A percentile compares a stretch with the other conserved stretches of the same genome.
Evolutionary conservation across 2,329 filamentous ascomycete genomes (phyloP).

Genomic region (Chaetomiaceae sp.): DNA sequence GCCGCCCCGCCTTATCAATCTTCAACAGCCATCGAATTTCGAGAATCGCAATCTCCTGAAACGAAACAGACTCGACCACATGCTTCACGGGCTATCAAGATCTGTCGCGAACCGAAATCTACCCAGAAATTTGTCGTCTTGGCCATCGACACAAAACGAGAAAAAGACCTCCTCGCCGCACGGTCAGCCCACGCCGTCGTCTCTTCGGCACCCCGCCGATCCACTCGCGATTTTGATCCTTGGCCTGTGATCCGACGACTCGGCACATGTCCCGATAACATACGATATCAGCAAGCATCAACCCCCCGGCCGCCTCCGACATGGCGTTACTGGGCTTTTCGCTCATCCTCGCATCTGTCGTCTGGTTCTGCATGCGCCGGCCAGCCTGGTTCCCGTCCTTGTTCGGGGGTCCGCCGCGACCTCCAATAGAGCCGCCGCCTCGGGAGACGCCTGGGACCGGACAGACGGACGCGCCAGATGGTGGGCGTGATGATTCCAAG

Average conservation of each 20-base stretch:
- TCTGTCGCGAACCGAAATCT: background rate
- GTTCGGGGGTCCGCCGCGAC: constrained; percentile 27
- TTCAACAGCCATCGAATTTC: background rate
- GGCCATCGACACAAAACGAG: background rate
- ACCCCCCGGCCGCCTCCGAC: constrained; percentile 14
- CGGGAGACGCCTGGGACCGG: constrained; percentile 3
- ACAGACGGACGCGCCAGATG: constrained; percentile 2
- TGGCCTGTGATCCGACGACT: constrained; percentile 2
- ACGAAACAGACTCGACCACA: background rate
- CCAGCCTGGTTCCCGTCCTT: constrained; percentile 46
- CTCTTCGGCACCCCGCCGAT: constrained; percentile 4
- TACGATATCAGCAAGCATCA: constrained; percentile 19
- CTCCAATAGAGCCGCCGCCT: constrained; percentile 13
- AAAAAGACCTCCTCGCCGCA: background rate
- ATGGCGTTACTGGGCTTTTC: constrained; percentile 59
- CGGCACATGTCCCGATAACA: constrained; percentile 10
- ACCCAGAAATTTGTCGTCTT: background rate
- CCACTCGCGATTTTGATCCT: background rate
- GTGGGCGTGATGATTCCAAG: background rate
- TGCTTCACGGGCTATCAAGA: background rate
- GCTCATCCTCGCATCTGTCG: constrained; percentile 57
- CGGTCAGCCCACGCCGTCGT: too few species aligned
- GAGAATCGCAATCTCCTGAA: constrained; percentile 7
- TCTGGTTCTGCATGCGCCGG: constrained; percentile 52
- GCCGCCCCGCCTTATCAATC: background rate